Evolutionary conservation across 1,139 yeast genomes (phyloP).

Genomic region (Protomyces arabidopsidicola): DNA sequence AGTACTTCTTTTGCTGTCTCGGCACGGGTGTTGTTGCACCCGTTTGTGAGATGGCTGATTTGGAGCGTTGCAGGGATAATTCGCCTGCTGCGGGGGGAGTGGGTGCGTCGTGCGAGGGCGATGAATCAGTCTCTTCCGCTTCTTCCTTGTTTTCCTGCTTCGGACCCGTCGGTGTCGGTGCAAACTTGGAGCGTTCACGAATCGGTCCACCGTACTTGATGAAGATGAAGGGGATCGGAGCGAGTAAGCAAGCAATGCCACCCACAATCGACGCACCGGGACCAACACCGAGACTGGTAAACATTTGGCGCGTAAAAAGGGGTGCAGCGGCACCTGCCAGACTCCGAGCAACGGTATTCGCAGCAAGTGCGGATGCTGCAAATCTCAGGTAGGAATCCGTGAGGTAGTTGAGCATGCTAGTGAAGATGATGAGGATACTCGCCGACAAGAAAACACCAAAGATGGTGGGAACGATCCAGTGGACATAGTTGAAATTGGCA

Average conservation of each 20-base stretch:
- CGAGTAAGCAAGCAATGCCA: conserved; percentile 52
- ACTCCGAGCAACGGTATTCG: conserved; percentile 59
- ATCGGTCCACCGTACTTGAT: conserved; percentile 56
- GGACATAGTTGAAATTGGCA: conserved; percentile 28
- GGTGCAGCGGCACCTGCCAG: conserved; percentile 63
- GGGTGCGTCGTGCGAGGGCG: neutral
- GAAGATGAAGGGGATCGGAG: conserved; percentile 65
- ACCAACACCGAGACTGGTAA: conserved; percentile 47
- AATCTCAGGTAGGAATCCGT: conserved; percentile 51
- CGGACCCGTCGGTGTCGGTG: conserved; percentile 36
- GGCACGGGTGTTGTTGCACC: neutral
- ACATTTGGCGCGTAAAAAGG: conserved; percentile 53
- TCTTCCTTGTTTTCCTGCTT: neutral
- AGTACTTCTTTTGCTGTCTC: neutral
- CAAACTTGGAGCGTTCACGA: conserved; percentile 62
- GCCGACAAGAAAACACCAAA: conserved; percentile 32
- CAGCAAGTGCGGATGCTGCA: conserved; percentile 70
- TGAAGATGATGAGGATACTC: conserved; percentile 36
- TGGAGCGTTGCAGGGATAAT: neutral
- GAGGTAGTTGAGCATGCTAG: conserved; percentile 49
- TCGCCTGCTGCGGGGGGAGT: neutral
- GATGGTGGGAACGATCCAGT: conserved; percentile 34
- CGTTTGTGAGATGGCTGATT: neutral
- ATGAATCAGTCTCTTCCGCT: neutral
- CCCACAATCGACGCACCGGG: conserved; percentile 64